phyloP scores from a whole-genome alignment of 768 basidiomycete species.

The Collybiopsis luxurians region DNA sequence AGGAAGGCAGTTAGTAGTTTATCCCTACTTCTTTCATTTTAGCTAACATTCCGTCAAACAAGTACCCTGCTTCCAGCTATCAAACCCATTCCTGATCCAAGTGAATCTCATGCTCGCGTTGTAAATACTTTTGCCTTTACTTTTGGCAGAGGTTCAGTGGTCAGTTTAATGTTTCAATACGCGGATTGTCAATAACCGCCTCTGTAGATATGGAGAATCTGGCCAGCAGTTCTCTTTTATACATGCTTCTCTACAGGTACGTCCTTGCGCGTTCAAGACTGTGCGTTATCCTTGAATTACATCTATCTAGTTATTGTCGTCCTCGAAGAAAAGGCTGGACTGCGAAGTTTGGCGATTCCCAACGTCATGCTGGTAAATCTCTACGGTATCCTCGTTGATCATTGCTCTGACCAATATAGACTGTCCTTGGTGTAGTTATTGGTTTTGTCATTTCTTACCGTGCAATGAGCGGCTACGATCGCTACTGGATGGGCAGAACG shows the following conservation, averaged over 20 bases:
- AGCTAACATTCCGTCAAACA: no score
- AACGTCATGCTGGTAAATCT: constrained; percentile 1
- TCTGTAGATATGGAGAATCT: constrained; percentile 8
- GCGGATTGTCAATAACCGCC: no score
- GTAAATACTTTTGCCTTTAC: constrained; percentile 5
- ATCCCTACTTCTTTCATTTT: no score
- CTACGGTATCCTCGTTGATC: no score
- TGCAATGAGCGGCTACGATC: constrained; percentile 26
- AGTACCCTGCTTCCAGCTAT: constrained; percentile 4
- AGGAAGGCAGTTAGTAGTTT: no score
- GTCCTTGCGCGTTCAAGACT: background rate
- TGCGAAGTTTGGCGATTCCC: constrained; percentile 5
- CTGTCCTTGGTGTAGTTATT: constrained; percentile 18
- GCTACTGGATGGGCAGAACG: constrained; percentile 35
- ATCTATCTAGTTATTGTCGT: background rate
- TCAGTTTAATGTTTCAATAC: background rate
- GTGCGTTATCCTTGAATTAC: background rate
- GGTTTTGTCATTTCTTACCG: constrained; percentile 46
- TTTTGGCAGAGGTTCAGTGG: constrained; percentile 10
- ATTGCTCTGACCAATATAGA: background rate
- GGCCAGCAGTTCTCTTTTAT: constrained; percentile 12
- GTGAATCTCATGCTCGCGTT: background rate
- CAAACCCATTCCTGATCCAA: background rate
- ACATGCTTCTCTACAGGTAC: constrained; percentile 8
- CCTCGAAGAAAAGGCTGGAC: constrained; percentile 1